Conservation (phyloP, 345 rosid species). For the Pugionium dolabratum region DNA sequence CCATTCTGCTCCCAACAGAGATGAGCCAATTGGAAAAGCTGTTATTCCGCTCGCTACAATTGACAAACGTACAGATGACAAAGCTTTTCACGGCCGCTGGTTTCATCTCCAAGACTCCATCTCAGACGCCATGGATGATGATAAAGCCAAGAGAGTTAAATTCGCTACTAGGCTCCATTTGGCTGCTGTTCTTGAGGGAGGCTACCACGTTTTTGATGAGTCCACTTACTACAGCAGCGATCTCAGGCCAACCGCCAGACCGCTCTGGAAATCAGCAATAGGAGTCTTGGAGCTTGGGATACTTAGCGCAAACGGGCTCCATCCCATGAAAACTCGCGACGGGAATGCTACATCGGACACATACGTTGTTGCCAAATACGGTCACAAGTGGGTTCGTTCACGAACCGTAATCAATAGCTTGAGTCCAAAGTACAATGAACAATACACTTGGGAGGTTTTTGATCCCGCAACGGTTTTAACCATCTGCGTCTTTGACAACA, state of each 20-base stretch:
- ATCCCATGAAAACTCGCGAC: slow-evolving; percentile 44
- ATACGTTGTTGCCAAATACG: slow-evolving; percentile 43
- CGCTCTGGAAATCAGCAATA: slow-evolving; percentile 43
- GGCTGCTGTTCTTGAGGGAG: slow-evolving; percentile 53
- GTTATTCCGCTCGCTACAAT: slow-evolving; percentile 39
- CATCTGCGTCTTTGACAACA: slow-evolving; percentile 42
- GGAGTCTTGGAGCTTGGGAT: slow-evolving; percentile 59
- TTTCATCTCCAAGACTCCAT: slow-evolving; percentile 41
- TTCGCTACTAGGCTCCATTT: slow-evolving; percentile 47
- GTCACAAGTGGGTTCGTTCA: slow-evolving; percentile 43
- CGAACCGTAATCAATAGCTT: slow-evolving; percentile 33
- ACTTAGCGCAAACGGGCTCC: slow-evolving; percentile 48
- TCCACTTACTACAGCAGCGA: slow-evolving; percentile 53
- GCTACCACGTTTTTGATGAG: slow-evolving; percentile 62
- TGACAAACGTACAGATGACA: slow-evolving; percentile 41
- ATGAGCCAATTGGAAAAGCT: slow-evolving; percentile 49
- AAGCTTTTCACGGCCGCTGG: slow-evolving; percentile 37
- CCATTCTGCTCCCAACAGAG: slow-evolving; percentile 40
- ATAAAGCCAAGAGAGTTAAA: slow-evolving; percentile 41
- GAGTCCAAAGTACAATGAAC: slow-evolving; percentile 43
- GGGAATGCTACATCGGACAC: slow-evolving; percentile 40
- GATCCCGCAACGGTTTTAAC: slow-evolving; percentile 43
- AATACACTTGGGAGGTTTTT: slow-evolving; percentile 43
- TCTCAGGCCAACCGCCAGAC: slow-evolving; percentile 47
- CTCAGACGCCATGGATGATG: slow-evolving; percentile 35